Evolutionary conservation across 2,329 filamentous ascomycete genomes (phyloP), one percentile per base, ranked within the genome.

Genomic region (Hymenoscyphus infarciens): DNA sequence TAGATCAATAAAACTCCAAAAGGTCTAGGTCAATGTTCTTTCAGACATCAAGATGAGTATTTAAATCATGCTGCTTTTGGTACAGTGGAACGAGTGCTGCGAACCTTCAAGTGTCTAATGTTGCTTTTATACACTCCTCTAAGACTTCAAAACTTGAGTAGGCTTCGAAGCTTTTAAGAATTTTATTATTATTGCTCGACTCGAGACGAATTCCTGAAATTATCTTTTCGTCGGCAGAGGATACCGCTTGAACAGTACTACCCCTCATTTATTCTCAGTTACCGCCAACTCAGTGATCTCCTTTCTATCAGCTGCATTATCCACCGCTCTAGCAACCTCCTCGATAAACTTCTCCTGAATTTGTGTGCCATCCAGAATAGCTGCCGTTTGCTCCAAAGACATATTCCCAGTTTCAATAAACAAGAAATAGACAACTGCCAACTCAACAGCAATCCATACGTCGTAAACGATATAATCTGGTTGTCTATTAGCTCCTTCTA

Each of bases 331-430:
- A 31, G 19, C 33, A n/a, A 60, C 31, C 16, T 42, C 49, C 22
- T 55, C 39, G 1, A 57, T 39, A 29, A 61, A 19, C 8, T 57
- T 56, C n/a, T 61, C 38, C 27, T 61, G 16, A 11, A 76, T 76
- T 39, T 72, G 70, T 3, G 77, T 74, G 27, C 75, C 74, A 64
- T 77, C 76, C 60, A 77, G 76, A 67, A 75, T 71, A 64, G 73
- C 75, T 16, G 75, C 75, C 60, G 76, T 77, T 61, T 77, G 75
- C 66, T 77, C 76, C n/a, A 78, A 71, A 29, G 75, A 72, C 15
- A 74, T 75, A 68, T 75, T 75, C 13, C 73, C 67, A 31, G 76
- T 77, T 65, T 77, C 76, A 56, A 75, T 68, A 65, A 74, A 77
- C 69, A 64, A 64, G 25, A 60, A 52, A 8, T 45, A 66, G 2